These are phyloP conservation scores for Trypanosoma melophagium DNA, from an alignment of 208 protist genomes.

Conservation along the genomic window DNA sequence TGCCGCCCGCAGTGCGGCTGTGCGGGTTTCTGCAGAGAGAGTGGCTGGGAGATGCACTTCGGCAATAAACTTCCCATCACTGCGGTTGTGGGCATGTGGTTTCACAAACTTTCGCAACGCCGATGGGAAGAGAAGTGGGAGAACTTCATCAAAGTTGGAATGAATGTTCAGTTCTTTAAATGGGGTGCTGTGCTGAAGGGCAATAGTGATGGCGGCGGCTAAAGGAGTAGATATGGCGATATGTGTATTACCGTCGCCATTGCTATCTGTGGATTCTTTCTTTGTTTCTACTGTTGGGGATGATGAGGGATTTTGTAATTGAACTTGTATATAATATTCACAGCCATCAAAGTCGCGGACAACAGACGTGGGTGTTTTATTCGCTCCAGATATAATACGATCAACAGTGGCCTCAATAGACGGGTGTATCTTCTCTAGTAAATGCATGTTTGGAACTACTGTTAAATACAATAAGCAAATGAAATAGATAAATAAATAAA, in stretches of 20 bases:
- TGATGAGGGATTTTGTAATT: neutral
- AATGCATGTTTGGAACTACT: slow-evolving; percentile 4
- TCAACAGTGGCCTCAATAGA: slow-evolving; percentile 24
- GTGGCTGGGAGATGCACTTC: slow-evolving; percentile 19
- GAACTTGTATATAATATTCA: slow-evolving; percentile 26
- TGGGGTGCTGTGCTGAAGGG: slow-evolving; percentile 25
- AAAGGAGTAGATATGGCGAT: no score
- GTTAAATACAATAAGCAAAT: slow-evolving; percentile 5
- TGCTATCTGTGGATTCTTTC: neutral
- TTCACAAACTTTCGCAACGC: slow-evolving; percentile 4
- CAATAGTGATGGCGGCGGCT: slow-evolving; percentile 18
- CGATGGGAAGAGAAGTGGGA: slow-evolving; percentile 15
- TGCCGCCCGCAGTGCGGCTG: slow-evolving; percentile 9
- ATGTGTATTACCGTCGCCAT: neutral
- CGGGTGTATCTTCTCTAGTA: slow-evolving; percentile 28
- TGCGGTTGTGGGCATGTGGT: neutral
- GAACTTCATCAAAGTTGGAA: slow-evolving; percentile 34
- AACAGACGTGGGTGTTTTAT: slow-evolving; percentile 8
- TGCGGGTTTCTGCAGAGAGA: neutral
- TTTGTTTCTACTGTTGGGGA: neutral
- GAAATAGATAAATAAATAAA: slow-evolving; percentile 20
- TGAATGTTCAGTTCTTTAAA: slow-evolving; percentile 30
- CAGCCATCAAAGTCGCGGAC: slow-evolving; percentile 34
- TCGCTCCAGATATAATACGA: slow-evolving; percentile 25
- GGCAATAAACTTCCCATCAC: slow-evolving; percentile 4